A percentile compares a stretch with the other conserved stretches of the same genome.
These are phyloP conservation scores for Saraca asoca DNA, from an alignment of 331 rosid genomes.

Conservation along the genomic window DNA sequence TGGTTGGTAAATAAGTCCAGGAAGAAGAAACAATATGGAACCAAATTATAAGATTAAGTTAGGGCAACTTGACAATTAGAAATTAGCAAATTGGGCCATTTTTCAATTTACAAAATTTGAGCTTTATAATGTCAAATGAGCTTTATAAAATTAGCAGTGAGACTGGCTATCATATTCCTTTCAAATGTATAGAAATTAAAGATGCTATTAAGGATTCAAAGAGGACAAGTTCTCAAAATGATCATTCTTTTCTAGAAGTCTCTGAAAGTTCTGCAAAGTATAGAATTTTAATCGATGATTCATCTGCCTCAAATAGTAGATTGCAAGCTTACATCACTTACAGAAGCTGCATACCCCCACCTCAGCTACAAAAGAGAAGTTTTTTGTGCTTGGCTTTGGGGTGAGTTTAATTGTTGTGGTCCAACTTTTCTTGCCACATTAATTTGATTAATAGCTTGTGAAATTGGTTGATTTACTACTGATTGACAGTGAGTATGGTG, in stretches of 20 bases:
- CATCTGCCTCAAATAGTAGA: conserved; percentile 38
- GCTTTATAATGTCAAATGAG: too few relatives aligned
- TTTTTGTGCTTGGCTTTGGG: conserved; percentile 79
- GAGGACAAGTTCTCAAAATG: conserved; percentile 36
- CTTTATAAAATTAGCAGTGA: too few relatives aligned
- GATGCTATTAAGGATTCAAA: conserved; percentile 40
- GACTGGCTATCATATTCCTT: conserved; percentile 91
- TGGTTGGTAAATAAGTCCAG: too few relatives aligned
- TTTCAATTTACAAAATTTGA: too few relatives aligned
- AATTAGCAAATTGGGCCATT: too few relatives aligned
- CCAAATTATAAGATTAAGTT: too few relatives aligned
- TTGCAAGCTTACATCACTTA: conserved; percentile 69
- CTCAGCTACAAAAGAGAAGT: conserved; percentile 59
- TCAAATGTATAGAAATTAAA: conserved; percentile 73
- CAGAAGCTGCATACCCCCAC: conserved; percentile 78
- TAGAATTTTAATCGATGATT: conserved; percentile 56
- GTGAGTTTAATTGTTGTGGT: conserved; percentile 37
- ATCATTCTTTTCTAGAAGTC: conserved; percentile 53
- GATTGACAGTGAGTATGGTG: conserved; percentile 1
- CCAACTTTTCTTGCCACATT: neutral
- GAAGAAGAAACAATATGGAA: too few relatives aligned
- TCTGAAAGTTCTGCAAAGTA: conserved; percentile 32
- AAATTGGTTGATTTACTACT: conserved; percentile 21
- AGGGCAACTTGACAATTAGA: too few relatives aligned
- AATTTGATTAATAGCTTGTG: conserved; percentile 18